A percentile compares a stretch with the other conserved stretches of the same genome.
phyloP scores from a whole-genome alignment of 192 early-diverging fungal genomes.

The Lobulomyces angularis region DNA sequence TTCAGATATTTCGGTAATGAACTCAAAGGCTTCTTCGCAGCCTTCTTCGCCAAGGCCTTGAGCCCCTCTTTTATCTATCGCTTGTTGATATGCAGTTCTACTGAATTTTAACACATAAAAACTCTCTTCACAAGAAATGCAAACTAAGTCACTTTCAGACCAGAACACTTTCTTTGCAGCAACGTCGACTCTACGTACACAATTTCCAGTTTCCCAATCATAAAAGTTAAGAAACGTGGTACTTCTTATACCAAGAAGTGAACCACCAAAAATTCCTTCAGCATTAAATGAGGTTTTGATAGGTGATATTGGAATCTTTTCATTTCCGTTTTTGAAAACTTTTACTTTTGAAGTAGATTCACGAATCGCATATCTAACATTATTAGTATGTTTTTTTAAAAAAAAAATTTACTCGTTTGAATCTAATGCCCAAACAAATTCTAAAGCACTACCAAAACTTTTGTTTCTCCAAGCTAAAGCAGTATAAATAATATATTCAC shows the following conservation, averaged over 20 bases:
- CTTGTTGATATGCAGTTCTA: slow-evolving; percentile 67
- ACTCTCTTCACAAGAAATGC: slow-evolving; percentile 83
- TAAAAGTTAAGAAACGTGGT: slow-evolving; percentile 84
- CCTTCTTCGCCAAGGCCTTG: slow-evolving; percentile 72
- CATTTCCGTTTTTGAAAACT: slow-evolving; percentile 93
- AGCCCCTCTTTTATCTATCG: slow-evolving; percentile 55
- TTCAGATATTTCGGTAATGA: slow-evolving; percentile 84
- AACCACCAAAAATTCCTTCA: slow-evolving; percentile 91
- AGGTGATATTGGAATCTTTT: slow-evolving; percentile 63
- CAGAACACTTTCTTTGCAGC: slow-evolving; percentile 79
- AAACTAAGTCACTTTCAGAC: slow-evolving; percentile 88
- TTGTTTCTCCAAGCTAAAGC: slow-evolving; percentile 99
- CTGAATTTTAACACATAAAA: slow-evolving; percentile 93
- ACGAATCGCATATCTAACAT: slow-evolving; percentile 71
- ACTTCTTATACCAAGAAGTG: slow-evolving; percentile 75
- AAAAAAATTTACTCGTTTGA: slow-evolving; percentile 62
- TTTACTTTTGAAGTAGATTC: slow-evolving; percentile 82
- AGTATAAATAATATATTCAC: slow-evolving; percentile 99
- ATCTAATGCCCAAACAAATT: slow-evolving; percentile 95
- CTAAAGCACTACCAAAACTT: slow-evolving; percentile 85
- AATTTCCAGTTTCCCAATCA: slow-evolving; percentile 90
- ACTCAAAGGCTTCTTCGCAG: slow-evolving; percentile 90
- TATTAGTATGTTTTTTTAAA: background rate
- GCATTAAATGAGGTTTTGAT: slow-evolving; percentile 53
- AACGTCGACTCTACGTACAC: slow-evolving; percentile 89